Base-by-base conservation (phyloP, 1,284 basidiomycete genomes). In the Trametes versicolor region DNA sequence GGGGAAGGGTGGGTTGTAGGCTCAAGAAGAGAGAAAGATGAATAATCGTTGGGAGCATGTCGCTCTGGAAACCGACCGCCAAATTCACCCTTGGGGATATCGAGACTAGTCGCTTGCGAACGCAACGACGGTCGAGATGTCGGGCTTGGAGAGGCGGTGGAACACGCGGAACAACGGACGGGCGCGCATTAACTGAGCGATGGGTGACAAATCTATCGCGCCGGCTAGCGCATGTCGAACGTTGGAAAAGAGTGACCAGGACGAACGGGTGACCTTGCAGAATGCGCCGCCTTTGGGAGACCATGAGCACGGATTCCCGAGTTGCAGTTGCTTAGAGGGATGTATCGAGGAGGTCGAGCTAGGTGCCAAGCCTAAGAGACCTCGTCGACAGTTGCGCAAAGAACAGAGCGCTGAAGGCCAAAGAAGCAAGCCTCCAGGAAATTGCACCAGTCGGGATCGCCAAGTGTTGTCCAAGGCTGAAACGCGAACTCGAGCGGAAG, bases 111-210 rank as follows among this genome's bases (percentile, higher is more conserved):
- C 58, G 37, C 21, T 25, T 36, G 57, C 39, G 48, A 51, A 51
- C 58, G 58, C 39, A 27, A 59, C 41, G 37, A 59, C 58, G 58
- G 39, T 19, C 43, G 51, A 32, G 59, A 54, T 48, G 21, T 53
- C 51, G 51, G 51, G 15, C 51, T 34, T 60, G 59, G 27, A 34
- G 13, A 53, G 58, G 50, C 58, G 50, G 45, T 34, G 39, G 21
- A 34, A 34, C 0, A 50, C 9, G 41, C 51, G 29, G 43, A n/a
- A 9, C 51, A 43, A 34, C 41, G 12, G 23, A 25, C 59, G 32
- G 48, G 29, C 59, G 54, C 41, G 13, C n/a, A 5, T 41, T 17
- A 8, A 27, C 59, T 27, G 43, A 17, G 10, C 13, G 51, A 53
- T 43, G 59, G 41, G 51, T 49, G 43, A 45, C 58, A 29, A 32